These are phyloP conservation scores for Saitozyma sp. DNA, from an alignment of 768 basidiomycete species.

Conservation along the genomic window DNA sequence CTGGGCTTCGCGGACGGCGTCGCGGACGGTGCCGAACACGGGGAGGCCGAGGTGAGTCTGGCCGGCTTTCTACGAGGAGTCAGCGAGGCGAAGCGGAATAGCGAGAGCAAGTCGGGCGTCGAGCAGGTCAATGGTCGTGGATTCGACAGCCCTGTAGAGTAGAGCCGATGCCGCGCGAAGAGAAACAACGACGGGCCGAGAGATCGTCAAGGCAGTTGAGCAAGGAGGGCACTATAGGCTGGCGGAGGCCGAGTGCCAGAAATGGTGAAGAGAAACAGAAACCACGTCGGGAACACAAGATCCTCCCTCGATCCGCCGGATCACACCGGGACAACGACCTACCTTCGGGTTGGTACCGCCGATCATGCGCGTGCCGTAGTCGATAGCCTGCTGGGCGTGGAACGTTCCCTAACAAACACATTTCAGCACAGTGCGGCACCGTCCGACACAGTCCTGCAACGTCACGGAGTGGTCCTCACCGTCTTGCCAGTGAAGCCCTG, in stretches of 20 bases:
- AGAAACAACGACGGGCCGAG: background rate
- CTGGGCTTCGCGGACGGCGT: conserved; percentile 80
- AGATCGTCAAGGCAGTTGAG: background rate
- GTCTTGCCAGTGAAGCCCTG: conserved; percentile 90
- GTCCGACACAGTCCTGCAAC: background rate
- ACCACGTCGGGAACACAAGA: too few relatives aligned
- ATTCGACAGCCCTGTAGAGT: too few relatives aligned
- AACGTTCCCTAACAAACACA: conserved; percentile 72
- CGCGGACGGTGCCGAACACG: conserved; percentile 85
- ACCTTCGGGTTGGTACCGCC: conserved; percentile 77
- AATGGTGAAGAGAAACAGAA: too few relatives aligned
- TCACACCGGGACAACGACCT: background rate
- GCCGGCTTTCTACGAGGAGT: conserved; percentile 83
- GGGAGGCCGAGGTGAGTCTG: conserved; percentile 92
- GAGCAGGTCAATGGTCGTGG: too few relatives aligned
- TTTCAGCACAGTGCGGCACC: background rate
- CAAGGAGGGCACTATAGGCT: too few relatives aligned
- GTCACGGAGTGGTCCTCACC: conserved; percentile 56
- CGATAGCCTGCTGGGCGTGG: conserved; percentile 89
- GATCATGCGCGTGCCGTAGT: conserved; percentile 95
- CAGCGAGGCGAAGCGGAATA: background rate
- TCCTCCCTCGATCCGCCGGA: too few relatives aligned
- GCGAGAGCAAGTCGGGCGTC: too few relatives aligned
- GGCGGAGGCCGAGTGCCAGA: too few relatives aligned
- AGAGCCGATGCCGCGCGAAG: too few relatives aligned